Evolutionary conservation across 257 asterid species (phyloP).

Genomic region (Solanum virginianum): DNA sequence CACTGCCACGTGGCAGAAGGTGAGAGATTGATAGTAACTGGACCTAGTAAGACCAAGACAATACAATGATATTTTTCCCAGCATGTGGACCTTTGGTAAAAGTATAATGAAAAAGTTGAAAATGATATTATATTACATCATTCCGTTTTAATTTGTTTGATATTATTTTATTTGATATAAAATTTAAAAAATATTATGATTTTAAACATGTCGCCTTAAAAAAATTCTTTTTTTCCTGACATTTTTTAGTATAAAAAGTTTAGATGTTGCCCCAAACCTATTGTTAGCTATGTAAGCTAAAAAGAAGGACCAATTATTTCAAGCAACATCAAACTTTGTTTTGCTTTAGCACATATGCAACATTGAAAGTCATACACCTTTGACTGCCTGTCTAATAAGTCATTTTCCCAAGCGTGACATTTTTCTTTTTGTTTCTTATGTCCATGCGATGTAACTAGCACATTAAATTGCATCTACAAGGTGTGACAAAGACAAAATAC

Average conservation of each 20-base stretch:
- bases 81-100: not conserved
- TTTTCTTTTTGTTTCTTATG: not conserved
- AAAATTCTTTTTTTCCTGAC: too few relatives aligned
- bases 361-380: not conserved
- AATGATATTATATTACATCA: too few relatives aligned
- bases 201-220: too few relatives aligned
- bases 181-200: too few relatives aligned
- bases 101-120: not conserved
- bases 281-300: not conserved
- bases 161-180: fast-evolving
- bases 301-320: not conserved
- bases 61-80: not conserved
- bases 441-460: not conserved
- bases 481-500: not conserved
- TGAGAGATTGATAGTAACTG: not conserved
- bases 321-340: not conserved
- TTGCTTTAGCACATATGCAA: not conserved
- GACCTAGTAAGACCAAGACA: not conserved
- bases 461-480: not conserved
- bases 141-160: not conserved
- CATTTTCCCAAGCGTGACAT: not conserved
- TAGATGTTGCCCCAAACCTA: not conserved
- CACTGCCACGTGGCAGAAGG: not conserved
- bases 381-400: not conserved
- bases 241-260: not conserved